Evolutionary conservation across 495 filamentous ascomycete species (phyloP).

Genomic region (Tuber borchii): DNA sequence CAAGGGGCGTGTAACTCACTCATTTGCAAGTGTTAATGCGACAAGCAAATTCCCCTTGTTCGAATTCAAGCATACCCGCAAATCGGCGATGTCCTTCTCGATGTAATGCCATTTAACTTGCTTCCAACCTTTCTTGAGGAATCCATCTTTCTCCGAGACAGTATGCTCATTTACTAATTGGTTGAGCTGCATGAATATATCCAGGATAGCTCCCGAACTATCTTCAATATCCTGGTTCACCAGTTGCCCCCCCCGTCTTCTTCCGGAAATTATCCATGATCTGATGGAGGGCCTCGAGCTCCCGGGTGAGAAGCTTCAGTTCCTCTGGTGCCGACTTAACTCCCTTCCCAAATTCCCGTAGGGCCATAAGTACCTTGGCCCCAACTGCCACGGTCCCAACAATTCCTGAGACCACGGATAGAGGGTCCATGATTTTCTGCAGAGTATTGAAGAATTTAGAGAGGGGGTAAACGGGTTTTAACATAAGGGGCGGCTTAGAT

Average conservation of each 20-base stretch:
- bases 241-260: neutral
- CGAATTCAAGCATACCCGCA: neutral
- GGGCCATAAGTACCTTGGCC: neutral
- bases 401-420: neutral
- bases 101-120: neutral
- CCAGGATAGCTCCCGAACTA: neutral
- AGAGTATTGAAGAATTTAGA: neutral
- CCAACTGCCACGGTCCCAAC: neutral
- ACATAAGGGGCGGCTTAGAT: neutral
- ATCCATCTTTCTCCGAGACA: neutral
- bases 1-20: neutral
- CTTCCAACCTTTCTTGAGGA: neutral
- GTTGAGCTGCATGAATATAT: neutral
- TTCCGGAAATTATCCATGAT: neutral
- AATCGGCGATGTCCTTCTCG: neutral
- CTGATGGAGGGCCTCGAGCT: neutral
- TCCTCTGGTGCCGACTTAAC: neutral
- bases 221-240: neutral
- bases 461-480: neutral
- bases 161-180: neutral
- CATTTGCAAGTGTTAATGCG: neutral
- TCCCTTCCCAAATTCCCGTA: neutral
- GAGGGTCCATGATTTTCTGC: neutral
- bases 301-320: neutral
- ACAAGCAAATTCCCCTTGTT: neutral